Base-by-base conservation (phyloP, 169 alveolate genomes). In the Cryptosporidium tyzzeri region DNA sequence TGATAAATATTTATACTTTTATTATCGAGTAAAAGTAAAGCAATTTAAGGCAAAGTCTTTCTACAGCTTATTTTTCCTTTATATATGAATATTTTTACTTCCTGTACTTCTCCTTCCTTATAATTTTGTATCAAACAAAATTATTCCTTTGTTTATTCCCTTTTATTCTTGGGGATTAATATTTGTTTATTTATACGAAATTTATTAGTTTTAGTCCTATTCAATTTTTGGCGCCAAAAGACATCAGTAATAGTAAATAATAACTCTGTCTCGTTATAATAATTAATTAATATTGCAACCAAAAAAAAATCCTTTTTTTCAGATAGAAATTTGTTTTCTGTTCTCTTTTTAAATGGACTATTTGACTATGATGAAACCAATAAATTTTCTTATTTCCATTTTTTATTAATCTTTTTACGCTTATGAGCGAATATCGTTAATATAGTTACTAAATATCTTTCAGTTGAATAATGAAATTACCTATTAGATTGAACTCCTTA, bases 191-290 rank as follows among this genome's bases (percentile, higher is more conserved):
- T 71, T 33, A 58, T 61, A 39, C 51, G 71, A 53, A n/a, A n/a
- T 26, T 74, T 61, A 37, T 70, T 59, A 37, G 59, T 75, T 48
- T 67, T 85, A 45, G 87, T 89, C 62, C 67, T 69, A 80, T 71
- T 75, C 14, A 5, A 39, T 2, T 26, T 0, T 26, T 71, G 87
- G 59, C 71, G 68, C 61, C 84, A 14, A 51, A 48, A 45, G 69
- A 69, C 41, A 48, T 68, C 37, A 50, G 26, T 23, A 51, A 50
- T 23, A 39, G 37, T 62, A 84, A 31, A 75, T 58, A 29, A 75
- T 75, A 26, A 31, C 68, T 74, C 70, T 74, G 71, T 48, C 70
- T 41, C 70, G 71, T 29, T 65, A 31, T 0, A 31, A 5, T 33
- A 65, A 65, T 33, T 33, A 65, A 9, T 31, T 65, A 5, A 62